Evolutionary conservation across 148 eudicot genomes (phyloP).

Genomic region (Vaccinium myrtillus): DNA sequence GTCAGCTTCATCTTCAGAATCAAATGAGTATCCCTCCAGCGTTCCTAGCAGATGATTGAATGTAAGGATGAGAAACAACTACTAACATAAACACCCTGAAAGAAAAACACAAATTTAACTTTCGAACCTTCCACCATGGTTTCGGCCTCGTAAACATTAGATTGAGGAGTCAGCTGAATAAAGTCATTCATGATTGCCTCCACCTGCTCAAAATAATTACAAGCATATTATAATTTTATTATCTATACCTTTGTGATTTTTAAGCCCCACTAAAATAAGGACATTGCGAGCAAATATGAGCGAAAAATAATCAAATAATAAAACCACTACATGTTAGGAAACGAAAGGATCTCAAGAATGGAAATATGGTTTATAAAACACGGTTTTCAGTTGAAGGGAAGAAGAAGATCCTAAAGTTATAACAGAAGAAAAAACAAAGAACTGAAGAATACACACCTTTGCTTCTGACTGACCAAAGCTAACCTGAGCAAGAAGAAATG

Average conservation of each 20-base stretch:
- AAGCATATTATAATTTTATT: background rate
- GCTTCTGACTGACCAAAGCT: conserved; percentile 95
- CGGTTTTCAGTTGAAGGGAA: background rate
- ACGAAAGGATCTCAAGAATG: background rate
- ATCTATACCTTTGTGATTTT: conserved; percentile 9
- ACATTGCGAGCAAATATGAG: background rate
- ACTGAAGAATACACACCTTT: conserved; percentile 49
- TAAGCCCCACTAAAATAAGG: background rate
- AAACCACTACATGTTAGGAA: background rate
- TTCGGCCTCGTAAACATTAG: conserved; percentile 90
- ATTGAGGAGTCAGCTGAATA: conserved; percentile 84
- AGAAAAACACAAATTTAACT: conserved; percentile 8
- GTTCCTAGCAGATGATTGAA: conserved; percentile 51
- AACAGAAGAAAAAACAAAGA: conserved; percentile 18
- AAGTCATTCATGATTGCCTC: conserved; percentile 98
- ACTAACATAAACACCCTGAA: background rate
- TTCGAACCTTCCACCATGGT: conserved; percentile 94
- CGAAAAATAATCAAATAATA: background rate
- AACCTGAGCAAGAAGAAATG: conserved; percentile 54
- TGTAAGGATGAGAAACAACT: conserved; percentile 13
- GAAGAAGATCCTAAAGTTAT: background rate
- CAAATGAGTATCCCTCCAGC: conserved; percentile 88
- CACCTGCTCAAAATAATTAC: conserved; percentile 47
- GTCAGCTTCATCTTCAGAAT: conserved; percentile 90
- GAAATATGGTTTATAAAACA: background rate